Conservation (phyloP, 345 rosid species). For the Reutealis trisperma region DNA sequence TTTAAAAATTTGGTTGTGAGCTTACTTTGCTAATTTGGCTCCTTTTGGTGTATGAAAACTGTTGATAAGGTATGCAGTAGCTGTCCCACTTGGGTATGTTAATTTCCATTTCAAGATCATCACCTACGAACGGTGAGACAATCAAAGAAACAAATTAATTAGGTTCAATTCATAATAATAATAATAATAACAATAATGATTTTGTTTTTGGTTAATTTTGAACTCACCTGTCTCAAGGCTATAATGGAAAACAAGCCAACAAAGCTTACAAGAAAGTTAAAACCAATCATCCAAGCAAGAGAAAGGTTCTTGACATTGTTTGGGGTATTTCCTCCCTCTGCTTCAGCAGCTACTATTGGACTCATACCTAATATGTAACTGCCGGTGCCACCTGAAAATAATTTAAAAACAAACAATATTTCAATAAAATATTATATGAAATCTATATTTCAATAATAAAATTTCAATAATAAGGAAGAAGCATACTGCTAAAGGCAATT, state of each 20-base stretch:
- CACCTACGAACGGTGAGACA: constrained; percentile 35
- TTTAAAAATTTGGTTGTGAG: too few relatives aligned
- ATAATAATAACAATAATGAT: too few relatives aligned
- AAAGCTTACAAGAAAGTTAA: constrained; percentile 81
- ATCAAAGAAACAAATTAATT: not conserved
- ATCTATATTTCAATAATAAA: too few relatives aligned
- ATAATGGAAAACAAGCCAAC: constrained; percentile 85
- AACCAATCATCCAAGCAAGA: constrained; percentile 75
- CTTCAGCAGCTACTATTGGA: constrained; percentile 49
- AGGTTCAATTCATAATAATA: too few relatives aligned
- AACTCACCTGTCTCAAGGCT: constrained; percentile 66
- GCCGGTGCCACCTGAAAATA: constrained; percentile 69
- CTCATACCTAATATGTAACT: constrained; percentile 82
- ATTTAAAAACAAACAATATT: too few relatives aligned
- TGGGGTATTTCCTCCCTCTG: constrained; percentile 53
- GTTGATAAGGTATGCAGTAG: constrained; percentile 88
- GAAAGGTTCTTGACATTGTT: constrained; percentile 59
- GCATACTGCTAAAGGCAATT: not conserved
- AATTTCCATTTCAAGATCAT: constrained; percentile 81
- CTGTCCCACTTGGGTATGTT: constrained; percentile 92
- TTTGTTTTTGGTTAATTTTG: not conserved
- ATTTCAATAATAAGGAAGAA: too few relatives aligned
- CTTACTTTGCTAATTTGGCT: constrained; percentile 79
- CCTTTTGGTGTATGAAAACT: constrained; percentile 94
- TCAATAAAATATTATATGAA: too few relatives aligned